Conservation (phyloP, 2,329 filamentous ascomycete genomes). For the Trichoderma sp. region DNA sequence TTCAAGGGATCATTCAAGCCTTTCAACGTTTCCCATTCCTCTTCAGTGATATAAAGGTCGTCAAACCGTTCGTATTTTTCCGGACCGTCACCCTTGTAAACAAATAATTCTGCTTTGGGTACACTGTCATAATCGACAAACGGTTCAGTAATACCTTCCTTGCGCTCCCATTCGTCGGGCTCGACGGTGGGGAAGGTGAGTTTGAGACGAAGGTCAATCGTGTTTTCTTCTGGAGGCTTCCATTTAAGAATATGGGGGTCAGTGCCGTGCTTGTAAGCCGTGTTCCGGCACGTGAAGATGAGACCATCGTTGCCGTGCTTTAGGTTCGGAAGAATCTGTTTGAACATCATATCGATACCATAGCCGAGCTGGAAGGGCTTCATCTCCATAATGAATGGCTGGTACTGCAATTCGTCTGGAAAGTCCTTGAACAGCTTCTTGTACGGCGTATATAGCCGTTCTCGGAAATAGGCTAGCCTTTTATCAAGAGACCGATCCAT, state of each 20-base stretch:
- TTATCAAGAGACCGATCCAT: slow-evolving; percentile 83
- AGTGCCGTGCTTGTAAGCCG: slow-evolving; percentile 84
- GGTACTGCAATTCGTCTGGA: slow-evolving; percentile 66
- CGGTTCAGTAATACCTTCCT: slow-evolving; percentile 61
- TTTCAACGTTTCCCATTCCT: slow-evolving; percentile 85
- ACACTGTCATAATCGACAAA: slow-evolving; percentile 77
- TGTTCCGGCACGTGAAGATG: slow-evolving; percentile 93
- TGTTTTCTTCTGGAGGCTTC: slow-evolving; percentile 95
- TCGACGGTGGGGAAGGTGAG: slow-evolving; percentile 73
- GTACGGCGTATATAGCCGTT: slow-evolving; percentile 72
- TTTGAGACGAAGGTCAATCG: slow-evolving; percentile 82
- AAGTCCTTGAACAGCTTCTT: slow-evolving; percentile 60
- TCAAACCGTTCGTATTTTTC: slow-evolving; percentile 63
- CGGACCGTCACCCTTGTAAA: slow-evolving; percentile 60
- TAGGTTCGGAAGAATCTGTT: slow-evolving; percentile 75
- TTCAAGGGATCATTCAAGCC: slow-evolving; percentile 71
- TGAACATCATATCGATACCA: slow-evolving; percentile 88
- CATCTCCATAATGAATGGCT: slow-evolving; percentile 79
- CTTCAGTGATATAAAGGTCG: slow-evolving; percentile 65
- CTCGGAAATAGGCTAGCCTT: slow-evolving; percentile 80
- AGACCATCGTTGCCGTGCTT: slow-evolving; percentile 94
- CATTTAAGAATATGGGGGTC: slow-evolving; percentile 95
- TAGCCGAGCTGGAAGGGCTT: slow-evolving; percentile 90
- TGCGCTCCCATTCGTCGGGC: slow-evolving; percentile 64
- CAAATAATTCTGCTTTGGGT: slow-evolving; percentile 70